phyloP scores from a whole-genome alignment of 1,284 basidiomycete species.

The Moniliella sp. region DNA sequence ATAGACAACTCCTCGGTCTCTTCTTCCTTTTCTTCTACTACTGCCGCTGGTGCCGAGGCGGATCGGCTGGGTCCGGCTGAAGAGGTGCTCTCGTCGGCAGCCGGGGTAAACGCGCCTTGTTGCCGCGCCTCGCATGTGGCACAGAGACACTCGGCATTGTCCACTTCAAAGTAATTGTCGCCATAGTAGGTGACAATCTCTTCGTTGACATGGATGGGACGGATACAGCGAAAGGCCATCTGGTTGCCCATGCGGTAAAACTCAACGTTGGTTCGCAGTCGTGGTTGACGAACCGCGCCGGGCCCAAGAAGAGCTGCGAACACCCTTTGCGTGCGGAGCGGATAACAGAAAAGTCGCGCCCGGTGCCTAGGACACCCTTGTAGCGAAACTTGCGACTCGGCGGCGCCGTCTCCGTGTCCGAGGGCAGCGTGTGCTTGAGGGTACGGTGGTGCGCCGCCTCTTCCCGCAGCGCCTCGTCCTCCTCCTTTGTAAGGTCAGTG shows the following conservation, averaged over 20 bases:
- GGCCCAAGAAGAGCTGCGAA: conserved; percentile 72
- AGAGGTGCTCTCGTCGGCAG: neutral
- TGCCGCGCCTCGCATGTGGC: conserved; percentile 62
- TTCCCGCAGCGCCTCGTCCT: conserved; percentile 38
- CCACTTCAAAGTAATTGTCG: conserved; percentile 49
- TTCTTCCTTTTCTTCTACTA: too few species aligned
- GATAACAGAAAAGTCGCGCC: conserved; percentile 72
- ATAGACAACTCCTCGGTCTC: too few species aligned
- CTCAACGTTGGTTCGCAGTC: conserved; percentile 76
- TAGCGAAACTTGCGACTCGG: conserved; percentile 2
- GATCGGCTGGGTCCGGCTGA: neutral
- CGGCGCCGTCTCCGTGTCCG: neutral
- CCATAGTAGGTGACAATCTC: conserved; percentile 48
- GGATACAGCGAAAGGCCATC: conserved; percentile 66
- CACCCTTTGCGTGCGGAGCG: conserved; percentile 71
- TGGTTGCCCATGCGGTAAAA: conserved; percentile 64
- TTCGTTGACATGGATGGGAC: conserved; percentile 56
- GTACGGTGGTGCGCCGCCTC: conserved; percentile 44
- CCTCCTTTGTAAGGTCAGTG: conserved; percentile 31
- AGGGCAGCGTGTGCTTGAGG: neutral
- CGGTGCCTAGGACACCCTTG: conserved; percentile 42
- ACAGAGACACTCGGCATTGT: conserved; percentile 67
- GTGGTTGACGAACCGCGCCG: conserved; percentile 80
- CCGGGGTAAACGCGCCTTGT: conserved; percentile 39
- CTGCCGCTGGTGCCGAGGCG: neutral